Percentiles rank a stretch among this genome's conserved stretches.
Conservation (phyloP, 2,329 filamentous ascomycete genomes). For the Penicillium sp. region DNA sequence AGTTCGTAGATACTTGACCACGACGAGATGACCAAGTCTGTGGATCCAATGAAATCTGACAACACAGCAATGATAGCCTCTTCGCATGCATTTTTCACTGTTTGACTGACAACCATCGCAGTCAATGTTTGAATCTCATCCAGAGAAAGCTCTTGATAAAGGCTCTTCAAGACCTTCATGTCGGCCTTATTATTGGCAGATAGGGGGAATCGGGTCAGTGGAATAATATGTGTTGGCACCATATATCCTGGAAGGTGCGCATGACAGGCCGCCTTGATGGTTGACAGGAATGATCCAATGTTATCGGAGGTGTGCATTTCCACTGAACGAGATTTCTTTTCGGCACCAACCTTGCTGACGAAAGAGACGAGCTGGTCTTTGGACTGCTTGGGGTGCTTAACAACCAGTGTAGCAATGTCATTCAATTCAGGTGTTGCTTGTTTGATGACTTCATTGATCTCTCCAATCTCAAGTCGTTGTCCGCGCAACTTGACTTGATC, state of each 20-base stretch:
- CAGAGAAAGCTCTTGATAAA: constrained; percentile 64
- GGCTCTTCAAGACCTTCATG: constrained; percentile 62
- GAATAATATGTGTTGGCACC: constrained; percentile 82
- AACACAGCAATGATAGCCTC: constrained; percentile 56
- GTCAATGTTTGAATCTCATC: constrained; percentile 62
- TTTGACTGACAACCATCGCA: constrained; percentile 26
- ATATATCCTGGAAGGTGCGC: constrained; percentile 77
- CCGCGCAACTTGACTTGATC: constrained; percentile 91
- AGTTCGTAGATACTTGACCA: constrained; percentile 76
- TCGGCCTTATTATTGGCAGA: constrained; percentile 91
- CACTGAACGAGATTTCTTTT: constrained; percentile 19
- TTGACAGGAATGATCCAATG: constrained; percentile 42
- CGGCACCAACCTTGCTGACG: constrained; percentile 40
- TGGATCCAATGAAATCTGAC: constrained; percentile 52
- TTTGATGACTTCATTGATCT: constrained; percentile 83
- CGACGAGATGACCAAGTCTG: constrained; percentile 47
- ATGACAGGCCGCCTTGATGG: constrained; percentile 64
- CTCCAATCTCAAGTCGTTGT: constrained; percentile 82
- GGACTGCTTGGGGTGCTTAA: constrained; percentile 68
- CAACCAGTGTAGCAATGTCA: constrained; percentile 75
- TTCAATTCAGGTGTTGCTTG: constrained; percentile 56
- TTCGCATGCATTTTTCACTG: constrained; percentile 34
- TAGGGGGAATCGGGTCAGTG: constrained; percentile 69
- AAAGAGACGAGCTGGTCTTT: constrained; percentile 84
- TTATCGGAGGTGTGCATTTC: constrained; percentile 41